Evolutionary conservation across 352 stramenopile genomes (phyloP), one percentile per base, ranked within the genome.

Genomic region (Globisporangium cederbergense): DNA sequence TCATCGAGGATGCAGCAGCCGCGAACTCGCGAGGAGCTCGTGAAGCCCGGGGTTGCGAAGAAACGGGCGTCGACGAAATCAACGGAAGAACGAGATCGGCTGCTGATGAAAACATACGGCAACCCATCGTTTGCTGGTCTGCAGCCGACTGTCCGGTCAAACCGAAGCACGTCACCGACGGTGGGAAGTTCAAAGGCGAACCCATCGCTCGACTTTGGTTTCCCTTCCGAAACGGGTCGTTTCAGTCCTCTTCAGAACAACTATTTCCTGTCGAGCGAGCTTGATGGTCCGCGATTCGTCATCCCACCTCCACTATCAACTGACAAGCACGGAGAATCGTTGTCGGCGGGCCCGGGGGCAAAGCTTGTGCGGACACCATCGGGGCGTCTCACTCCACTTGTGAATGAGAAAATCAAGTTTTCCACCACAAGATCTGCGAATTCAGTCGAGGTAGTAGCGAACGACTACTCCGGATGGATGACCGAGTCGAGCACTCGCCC

Each of bases 61-160:
- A 69, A 72, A 10, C 66, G 69, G n/a, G 46, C 54, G 22, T n/a
- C 50, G 18, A 72, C 70, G n/a, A 86, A 82, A 52, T 64, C 58
- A 0, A 76, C 53, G 10, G 76, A 72, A 50, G 72, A 83, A 60
- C 76, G 80, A n/a, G 74, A 89, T 42, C 72, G 68, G 4, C 43
- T 78, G 22, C 43, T 89, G 13, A 46, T 81, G 46, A 76, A 79
- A 65, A 89, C 77, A 16, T 89, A 89, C 58, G 80, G 79, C 28
- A 75, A 57, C 46, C 67, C 64, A 64, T 34, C 61, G 54, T 22
- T 72, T 47, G 60, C 50, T 14, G 67, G 73, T 46, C 50, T 59
- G 18, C 43, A 77, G 18, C 60, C 52, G 22, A 56, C 18, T 28
- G 30, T 10, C n/a, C 36, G 46, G 7, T 47, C 60, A 14, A 61